Conservation (phyloP, 768 basidiomycete genomes). For the Gymnopilus dilepis region DNA sequence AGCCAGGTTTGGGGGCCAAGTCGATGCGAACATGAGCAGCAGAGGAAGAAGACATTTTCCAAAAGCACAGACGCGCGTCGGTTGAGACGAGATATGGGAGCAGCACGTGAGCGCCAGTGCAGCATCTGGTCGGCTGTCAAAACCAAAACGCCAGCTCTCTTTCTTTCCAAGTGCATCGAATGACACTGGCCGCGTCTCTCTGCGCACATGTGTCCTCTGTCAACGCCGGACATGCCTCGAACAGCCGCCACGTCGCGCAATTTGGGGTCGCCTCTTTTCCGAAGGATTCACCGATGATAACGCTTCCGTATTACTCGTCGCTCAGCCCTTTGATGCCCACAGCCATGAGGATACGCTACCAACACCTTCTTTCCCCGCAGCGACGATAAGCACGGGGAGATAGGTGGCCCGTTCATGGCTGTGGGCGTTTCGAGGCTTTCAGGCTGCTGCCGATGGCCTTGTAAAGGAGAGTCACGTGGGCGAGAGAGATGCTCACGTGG, state of each 20-base stretch:
- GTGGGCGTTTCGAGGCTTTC: neutral
- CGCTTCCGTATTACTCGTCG: neutral
- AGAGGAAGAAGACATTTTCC: conserved; percentile 13
- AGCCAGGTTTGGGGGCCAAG: conserved; percentile 68
- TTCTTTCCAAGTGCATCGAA: neutral
- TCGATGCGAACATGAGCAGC: conserved; percentile 31
- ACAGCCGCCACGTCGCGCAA: conserved; percentile 7
- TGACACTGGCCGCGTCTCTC: neutral
- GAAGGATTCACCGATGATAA: conserved; percentile 14
- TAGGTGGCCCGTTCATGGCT: neutral
- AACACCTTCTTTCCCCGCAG: neutral
- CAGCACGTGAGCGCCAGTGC: conserved; percentile 7
- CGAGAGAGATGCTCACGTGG: conserved; percentile 5
- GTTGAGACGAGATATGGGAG: neutral
- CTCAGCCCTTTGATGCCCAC: neutral
- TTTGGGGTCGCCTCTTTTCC: conserved; percentile 6
- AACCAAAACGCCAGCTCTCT: conserved; percentile 2
- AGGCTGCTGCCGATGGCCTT: neutral
- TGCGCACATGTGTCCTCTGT: neutral
- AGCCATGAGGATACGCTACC: neutral
- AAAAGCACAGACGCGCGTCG: conserved; percentile 2
- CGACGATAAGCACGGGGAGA: neutral
- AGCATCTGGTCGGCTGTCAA: neutral
- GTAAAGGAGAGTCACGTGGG: conserved; percentile 11
- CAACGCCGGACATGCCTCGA: neutral